Conservation (phyloP, 2,329 filamentous ascomycete species). For the Paramyrothecium roridum region DNA sequence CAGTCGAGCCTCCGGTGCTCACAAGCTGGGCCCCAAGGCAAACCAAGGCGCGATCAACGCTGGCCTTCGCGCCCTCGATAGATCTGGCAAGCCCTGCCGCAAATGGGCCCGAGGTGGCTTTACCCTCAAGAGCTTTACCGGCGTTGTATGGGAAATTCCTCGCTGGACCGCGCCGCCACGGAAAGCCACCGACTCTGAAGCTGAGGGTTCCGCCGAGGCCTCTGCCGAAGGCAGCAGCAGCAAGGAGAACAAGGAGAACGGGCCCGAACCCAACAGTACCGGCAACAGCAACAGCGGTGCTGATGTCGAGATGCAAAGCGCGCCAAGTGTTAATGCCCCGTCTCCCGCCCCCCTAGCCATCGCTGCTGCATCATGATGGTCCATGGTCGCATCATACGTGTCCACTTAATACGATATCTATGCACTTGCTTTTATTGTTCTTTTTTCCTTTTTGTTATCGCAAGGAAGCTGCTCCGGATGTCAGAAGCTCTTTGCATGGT, state of each 20-base stretch:
- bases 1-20: constrained; percentile 50
- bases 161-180: constrained; percentile 78
- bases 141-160: constrained; percentile 74
- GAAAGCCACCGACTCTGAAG: constrained; percentile 40
- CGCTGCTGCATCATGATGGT: constrained; percentile 36
- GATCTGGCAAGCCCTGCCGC: constrained; percentile 86
- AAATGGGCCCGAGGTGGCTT: constrained; percentile 86
- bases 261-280: constrained; percentile 45
- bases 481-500: no score
- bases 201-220: constrained; percentile 36
- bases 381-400: no score
- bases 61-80: constrained; percentile 87
- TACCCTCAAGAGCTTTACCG: constrained; percentile 88
- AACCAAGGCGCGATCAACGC: constrained; percentile 98
- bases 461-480: no score
- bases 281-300: constrained; percentile 38
- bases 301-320: constrained; percentile 53
- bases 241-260: constrained; percentile 65
- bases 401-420: no score
- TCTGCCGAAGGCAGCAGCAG: constrained; percentile 45
- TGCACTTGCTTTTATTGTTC: no score
- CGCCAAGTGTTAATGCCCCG: constrained; percentile 47
- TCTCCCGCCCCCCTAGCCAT: constrained; percentile 50
- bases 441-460: no score
- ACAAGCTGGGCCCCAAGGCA: constrained; percentile 93